Evolutionary conservation across 495 filamentous ascomycete species (phyloP), one percentile per base, ranked within the genome.

Genomic region (Neurospora sp.): DNA sequence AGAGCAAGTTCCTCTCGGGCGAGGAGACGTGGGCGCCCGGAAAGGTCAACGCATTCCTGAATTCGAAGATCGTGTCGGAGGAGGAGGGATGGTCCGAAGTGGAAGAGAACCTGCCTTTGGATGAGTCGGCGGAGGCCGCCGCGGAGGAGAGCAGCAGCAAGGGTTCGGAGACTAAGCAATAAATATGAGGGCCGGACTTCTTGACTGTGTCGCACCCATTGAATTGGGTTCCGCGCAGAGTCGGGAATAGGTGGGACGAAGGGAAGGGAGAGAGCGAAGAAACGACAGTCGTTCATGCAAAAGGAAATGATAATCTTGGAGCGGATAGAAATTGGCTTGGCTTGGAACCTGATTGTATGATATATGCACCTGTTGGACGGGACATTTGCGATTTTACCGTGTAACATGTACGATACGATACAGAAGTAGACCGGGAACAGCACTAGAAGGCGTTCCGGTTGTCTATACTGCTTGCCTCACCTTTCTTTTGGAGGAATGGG

Each of bases 21-120:
- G 74, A 75, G 72, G 75, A 76, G 35, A 76, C 72, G 70, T 78
- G 90, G 72, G 79, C 77, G 73, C 81, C 87, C 76, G 41, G 37
- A 27, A 80, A 89, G 85, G 80, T 91, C 74, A 76, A 79, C 71
- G 79, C 81, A 69, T 81, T 80, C 69, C 79, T 79, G 70, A 85
- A 83, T 83, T 42, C 54, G 2, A 76, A 82, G 41, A 78, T 79
- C 37, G 77, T 78, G 66, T 42, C 40, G 11, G 69, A 79, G 39
- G 80, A 82, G 48, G 75, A 75, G 31, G 79, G 76, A 73, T 83
- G 81, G 73, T 77, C 72, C 20, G 78, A 82, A 76, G 77, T 80
- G 16, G 79, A 80, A 59, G 41, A 71, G 71, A 73, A 76, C 16
- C 4, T 72, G 12, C 31, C 73, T 39, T 48, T 75, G 46, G 23